Evolutionary conservation across 768 basidiomycete genomes (phyloP).

Genomic region (Termitomyces sp.): DNA sequence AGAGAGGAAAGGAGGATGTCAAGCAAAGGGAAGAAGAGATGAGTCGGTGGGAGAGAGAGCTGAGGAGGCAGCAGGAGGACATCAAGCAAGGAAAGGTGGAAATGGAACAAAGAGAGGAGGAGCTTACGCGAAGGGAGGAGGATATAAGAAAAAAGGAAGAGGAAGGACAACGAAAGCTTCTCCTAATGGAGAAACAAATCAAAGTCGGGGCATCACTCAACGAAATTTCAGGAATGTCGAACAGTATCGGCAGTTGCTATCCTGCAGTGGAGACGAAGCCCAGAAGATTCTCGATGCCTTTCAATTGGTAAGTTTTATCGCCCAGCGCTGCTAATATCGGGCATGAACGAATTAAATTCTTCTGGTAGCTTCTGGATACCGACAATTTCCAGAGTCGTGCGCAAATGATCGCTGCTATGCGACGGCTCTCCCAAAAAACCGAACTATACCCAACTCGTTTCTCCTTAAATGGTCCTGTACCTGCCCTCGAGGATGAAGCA

Average conservation of each 20-base stretch:
- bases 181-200: not conserved
- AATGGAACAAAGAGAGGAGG: not conserved
- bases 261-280: not conserved
- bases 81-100: no score
- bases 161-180: not conserved
- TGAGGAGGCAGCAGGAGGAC: no score
- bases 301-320: not conserved
- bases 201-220: not conserved
- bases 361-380: conserved; percentile 5
- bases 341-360: no score
- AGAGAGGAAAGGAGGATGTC: no score
- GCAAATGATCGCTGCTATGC: conserved; percentile 9
- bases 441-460: conserved; percentile 6
- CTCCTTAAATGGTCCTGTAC: not conserved
- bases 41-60: no score
- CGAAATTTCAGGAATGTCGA: not conserved
- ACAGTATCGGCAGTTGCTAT: not conserved
- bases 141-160: not conserved
- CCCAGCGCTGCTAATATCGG: not conserved
- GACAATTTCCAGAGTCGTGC: not conserved
- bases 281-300: conserved; percentile 7
- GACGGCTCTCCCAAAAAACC: conserved; percentile 1
- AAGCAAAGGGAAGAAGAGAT: no score
- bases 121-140: not conserved
- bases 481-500: not conserved